Conservation (phyloP, 768 basidiomycete species). For the Collybia nuda region DNA sequence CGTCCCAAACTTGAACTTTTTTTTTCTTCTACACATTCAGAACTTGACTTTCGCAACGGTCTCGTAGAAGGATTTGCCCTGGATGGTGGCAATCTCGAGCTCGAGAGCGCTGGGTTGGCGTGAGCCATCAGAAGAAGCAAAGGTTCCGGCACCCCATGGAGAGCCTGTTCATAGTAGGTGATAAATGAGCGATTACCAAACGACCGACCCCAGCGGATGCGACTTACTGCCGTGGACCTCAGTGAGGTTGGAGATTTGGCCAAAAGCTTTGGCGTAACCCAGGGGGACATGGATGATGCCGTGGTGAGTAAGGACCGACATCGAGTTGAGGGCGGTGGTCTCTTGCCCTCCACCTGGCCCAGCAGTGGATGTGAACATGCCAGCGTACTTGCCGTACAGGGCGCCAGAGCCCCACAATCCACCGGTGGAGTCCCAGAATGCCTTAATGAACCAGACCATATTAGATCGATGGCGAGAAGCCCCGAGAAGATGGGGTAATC, state of each 20-base stretch:
- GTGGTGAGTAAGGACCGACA: slow-evolving; percentile 70
- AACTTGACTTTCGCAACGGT: slow-evolving; percentile 41
- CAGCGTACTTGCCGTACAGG: slow-evolving; percentile 73
- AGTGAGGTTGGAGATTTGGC: slow-evolving; percentile 33
- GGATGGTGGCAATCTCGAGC: slow-evolving; percentile 53
- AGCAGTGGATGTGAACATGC: slow-evolving; percentile 72
- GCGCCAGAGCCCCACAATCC: slow-evolving; percentile 57
- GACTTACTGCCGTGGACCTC: slow-evolving; percentile 64
- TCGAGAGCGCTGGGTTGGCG: slow-evolving; percentile 63
- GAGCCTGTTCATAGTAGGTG: slow-evolving; percentile 48
- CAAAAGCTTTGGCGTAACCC: slow-evolving; percentile 57
- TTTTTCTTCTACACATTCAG: slow-evolving; percentile 12
- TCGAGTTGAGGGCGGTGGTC: slow-evolving; percentile 44
- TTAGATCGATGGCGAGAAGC: neutral
- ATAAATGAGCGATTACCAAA: slow-evolving; percentile 1
- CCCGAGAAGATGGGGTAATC: slow-evolving; percentile 1
- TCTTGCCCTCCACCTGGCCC: slow-evolving; percentile 84
- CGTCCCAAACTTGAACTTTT: neutral
- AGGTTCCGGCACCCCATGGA: slow-evolving; percentile 81
- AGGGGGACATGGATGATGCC: slow-evolving; percentile 73
- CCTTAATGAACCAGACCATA: slow-evolving; percentile 26
- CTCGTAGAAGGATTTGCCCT: slow-evolving; percentile 58
- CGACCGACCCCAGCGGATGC: neutral
- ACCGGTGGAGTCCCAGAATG: slow-evolving; percentile 83
- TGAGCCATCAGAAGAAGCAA: slow-evolving; percentile 51